Evolutionary conservation across 768 basidiomycete species (phyloP).

Genomic region (Dictyophora rubrovolvata): DNA sequence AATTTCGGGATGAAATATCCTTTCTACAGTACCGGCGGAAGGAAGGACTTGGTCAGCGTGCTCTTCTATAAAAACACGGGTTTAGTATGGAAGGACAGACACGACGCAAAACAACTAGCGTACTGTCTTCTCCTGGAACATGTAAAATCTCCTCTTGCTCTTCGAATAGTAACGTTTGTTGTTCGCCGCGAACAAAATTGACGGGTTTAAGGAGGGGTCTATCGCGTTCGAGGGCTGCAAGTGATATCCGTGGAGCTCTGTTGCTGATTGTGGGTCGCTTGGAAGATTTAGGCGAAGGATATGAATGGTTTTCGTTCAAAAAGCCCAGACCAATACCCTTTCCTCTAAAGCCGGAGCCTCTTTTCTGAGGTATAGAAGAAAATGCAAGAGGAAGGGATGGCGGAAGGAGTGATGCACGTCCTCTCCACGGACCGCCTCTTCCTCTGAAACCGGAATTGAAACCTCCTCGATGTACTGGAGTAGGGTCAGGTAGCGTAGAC

Average conservation of each 20-base stretch:
- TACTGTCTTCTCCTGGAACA: conserved; percentile 8
- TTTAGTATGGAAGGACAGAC: neutral
- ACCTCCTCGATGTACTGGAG: no score
- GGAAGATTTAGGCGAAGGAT: neutral
- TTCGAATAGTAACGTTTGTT: conserved; percentile 42
- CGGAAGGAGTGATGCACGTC: neutral
- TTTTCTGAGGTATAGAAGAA: neutral
- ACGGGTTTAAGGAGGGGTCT: conserved; percentile 60
- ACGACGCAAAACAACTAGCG: conserved; percentile 31
- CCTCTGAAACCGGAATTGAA: neutral
- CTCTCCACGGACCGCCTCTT: neutral
- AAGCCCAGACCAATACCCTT: neutral
- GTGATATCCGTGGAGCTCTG: conserved; percentile 1
- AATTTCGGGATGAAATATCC: conserved; percentile 41
- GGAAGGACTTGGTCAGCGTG: conserved; percentile 48
- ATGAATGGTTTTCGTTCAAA: neutral
- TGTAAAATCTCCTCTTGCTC: conserved; percentile 27
- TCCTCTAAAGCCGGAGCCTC: neutral
- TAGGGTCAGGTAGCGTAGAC: no score
- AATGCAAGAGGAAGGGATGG: neutral
- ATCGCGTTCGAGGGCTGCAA: conserved; percentile 33
- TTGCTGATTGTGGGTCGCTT: neutral
- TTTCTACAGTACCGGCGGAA: conserved; percentile 58
- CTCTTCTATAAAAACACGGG: conserved; percentile 26
- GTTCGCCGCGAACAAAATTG: conserved; percentile 51